Evolutionary conservation across 306 rosid species (phyloP), one percentile per base, ranked within the genome.

Genomic region (Vachellia pachyceras): DNA sequence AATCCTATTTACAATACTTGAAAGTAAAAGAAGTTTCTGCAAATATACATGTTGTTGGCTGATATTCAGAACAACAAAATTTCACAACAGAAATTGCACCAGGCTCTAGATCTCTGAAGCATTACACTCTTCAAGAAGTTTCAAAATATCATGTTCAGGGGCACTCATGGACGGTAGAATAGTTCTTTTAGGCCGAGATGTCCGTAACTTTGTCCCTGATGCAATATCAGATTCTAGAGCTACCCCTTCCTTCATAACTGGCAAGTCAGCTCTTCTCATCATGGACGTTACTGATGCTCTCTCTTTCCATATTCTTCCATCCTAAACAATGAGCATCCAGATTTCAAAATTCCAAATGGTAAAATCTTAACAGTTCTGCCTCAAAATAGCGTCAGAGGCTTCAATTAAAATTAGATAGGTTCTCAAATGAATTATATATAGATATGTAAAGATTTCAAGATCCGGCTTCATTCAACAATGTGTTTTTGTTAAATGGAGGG

Each of bases 291-390:
- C 91, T 45, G 99, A 88, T 55, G 87, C 94, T 77, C 97, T 86
- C 81, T 93, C 94, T 88, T 92, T 95, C 99, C 99, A 95, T 83
- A 95, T 87, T 84, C 97, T 89, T 80, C 97, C 99, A 83, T 95
- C 99, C 97, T 95, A 84, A 69, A 40, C 46, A 66, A 73, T 35
- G 15, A 80, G 54, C 47, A 80, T 71, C 61, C 68, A 77, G 35
- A 77, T 75, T 82, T 82, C 64, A 76, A 46, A 84, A 76, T 67
- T 69, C 66, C 42, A 80, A 50, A 52, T 17, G 44, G 20, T 64
- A 14, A 64, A 63, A 64, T 37, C 54, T 29, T 10, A 41, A 81
- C 40, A 69, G 41, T 12, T 69, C 72, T 50, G 5, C 41, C 33
- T 54, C 35, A 29, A 75, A 25, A 77, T 42, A n/a, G 42, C 5